Evolutionary conservation across 2,329 filamentous ascomycete species (phyloP).

Genomic region (Aureobasidium sp.): DNA sequence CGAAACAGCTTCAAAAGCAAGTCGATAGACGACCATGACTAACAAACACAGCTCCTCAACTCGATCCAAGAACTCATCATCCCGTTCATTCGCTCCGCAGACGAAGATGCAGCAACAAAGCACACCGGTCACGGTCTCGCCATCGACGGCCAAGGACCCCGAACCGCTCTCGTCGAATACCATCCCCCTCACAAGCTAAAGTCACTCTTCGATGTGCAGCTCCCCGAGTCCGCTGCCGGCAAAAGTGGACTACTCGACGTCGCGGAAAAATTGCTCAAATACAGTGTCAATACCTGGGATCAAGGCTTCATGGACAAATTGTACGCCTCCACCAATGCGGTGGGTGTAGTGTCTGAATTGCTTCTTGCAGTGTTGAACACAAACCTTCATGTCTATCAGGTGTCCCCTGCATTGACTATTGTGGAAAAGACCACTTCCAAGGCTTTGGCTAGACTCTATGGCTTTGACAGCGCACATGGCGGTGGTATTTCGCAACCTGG

Average conservation of each 20-base stretch:
- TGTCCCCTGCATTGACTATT: slow-evolving; percentile 78
- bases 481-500: slow-evolving; percentile 72
- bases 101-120: slow-evolving; percentile 52
- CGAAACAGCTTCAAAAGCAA: not conserved
- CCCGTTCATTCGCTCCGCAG: slow-evolving; percentile 61
- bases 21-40: not conserved
- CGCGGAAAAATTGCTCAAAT: slow-evolving; percentile 63
- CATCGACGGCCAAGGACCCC: slow-evolving; percentile 53
- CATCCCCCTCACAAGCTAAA: slow-evolving; percentile 36
- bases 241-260: slow-evolving; percentile 36
- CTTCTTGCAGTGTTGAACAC: slow-evolving; percentile 83
- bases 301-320: slow-evolving; percentile 95
- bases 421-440: slow-evolving; percentile 78
- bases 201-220: slow-evolving; percentile 29
- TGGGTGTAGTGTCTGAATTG: slow-evolving; percentile 77
- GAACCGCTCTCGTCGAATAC: slow-evolving; percentile 35
- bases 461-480: slow-evolving; percentile 57
- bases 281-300: slow-evolving; percentile 98
- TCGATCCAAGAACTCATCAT: slow-evolving; percentile 60
- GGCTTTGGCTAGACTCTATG: slow-evolving; percentile 67
- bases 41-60: slow-evolving; percentile 51
- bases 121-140: slow-evolving; percentile 47
- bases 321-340: slow-evolving; percentile 78
- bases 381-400: slow-evolving; percentile 89
- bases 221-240: slow-evolving; percentile 30